Conservation (phyloP, 176 grass and related monocot genomes). For the Miscanthus lutarioriparius region DNA sequence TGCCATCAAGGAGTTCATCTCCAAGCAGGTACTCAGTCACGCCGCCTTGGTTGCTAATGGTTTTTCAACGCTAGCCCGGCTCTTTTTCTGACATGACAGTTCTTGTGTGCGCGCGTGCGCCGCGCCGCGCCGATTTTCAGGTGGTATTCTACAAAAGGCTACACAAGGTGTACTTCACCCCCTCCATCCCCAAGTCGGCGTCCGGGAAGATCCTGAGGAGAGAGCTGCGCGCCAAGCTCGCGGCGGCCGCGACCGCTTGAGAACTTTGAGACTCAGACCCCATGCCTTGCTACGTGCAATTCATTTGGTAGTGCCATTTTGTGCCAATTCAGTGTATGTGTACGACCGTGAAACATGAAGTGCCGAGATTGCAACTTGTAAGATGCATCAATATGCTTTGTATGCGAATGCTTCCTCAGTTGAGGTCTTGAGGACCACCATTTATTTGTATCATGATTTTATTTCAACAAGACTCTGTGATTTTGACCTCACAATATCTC, state of each 20-base stretch:
- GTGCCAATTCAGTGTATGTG: neutral
- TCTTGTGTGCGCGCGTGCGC: neutral
- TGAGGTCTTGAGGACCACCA: neutral
- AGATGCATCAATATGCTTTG: neutral
- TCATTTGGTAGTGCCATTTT: neutral
- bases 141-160: slow-evolving; percentile 95
- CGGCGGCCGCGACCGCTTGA: slow-evolving; percentile 12
- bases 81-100: neutral
- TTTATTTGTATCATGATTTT: neutral
- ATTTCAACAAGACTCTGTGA: neutral
- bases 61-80: neutral
- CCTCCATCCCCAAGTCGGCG: slow-evolving; percentile 81
- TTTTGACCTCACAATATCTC: neutral
- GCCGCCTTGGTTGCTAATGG: neutral
- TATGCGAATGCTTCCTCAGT: neutral
- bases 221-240: slow-evolving; percentile 71
- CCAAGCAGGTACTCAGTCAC: slow-evolving; percentile 60
- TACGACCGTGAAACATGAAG: neutral
- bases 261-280: neutral
- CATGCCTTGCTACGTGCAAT: neutral
- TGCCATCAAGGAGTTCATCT: slow-evolving; percentile 77
- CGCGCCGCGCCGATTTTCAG: slow-evolving; percentile 26
- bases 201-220: slow-evolving; percentile 92
- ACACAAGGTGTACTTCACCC: slow-evolving; percentile 84
- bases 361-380: neutral